These are phyloP conservation scores for Antrodiella citrinella DNA, from an alignment of 768 basidiomycete species.

Conservation along the genomic window DNA sequence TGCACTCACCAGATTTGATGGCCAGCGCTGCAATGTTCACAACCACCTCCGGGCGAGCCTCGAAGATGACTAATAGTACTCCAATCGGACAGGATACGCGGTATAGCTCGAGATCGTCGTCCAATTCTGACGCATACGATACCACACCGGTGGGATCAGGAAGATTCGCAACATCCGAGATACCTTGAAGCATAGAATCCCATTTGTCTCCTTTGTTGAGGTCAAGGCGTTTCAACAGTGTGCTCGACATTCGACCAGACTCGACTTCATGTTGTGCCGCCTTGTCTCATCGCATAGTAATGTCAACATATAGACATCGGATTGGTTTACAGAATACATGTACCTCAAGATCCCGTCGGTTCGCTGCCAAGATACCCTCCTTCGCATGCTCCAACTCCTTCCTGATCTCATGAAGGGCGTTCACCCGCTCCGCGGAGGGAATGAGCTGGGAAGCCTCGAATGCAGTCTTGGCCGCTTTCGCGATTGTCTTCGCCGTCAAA, in stretches of 20 bases:
- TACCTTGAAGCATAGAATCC: slow-evolving; percentile 88
- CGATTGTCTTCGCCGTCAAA: slow-evolving; percentile 46
- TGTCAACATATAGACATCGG: too few relatives aligned
- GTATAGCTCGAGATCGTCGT: slow-evolving; percentile 82
- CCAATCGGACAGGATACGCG: slow-evolving; percentile 96
- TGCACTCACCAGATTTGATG: slow-evolving; percentile 80
- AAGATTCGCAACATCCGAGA: slow-evolving; percentile 77
- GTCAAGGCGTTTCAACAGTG: slow-evolving; percentile 83
- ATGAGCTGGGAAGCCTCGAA: slow-evolving; percentile 87
- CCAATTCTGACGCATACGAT: slow-evolving; percentile 84
- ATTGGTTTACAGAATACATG: too few relatives aligned
- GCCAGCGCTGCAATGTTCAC: slow-evolving; percentile 95
- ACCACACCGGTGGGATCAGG: slow-evolving; percentile 83
- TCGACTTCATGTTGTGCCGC: slow-evolving; percentile 73
- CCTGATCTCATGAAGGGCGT: slow-evolving; percentile 65
- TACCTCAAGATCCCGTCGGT: slow-evolving; percentile 74
- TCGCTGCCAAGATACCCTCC: slow-evolving; percentile 69
- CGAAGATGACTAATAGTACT: slow-evolving; percentile 93
- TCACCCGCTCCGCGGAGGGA: slow-evolving; percentile 53
- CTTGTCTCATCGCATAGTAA: slow-evolving; percentile 25
- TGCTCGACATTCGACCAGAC: slow-evolving; percentile 74
- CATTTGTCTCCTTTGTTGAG: slow-evolving; percentile 78
- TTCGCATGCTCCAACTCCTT: slow-evolving; percentile 57
- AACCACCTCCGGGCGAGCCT: slow-evolving; percentile 94
- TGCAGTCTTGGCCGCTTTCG: slow-evolving; percentile 69